Evolutionary conservation across 768 basidiomycete genomes (phyloP).

Genomic region (Pisolithus sp.): DNA sequence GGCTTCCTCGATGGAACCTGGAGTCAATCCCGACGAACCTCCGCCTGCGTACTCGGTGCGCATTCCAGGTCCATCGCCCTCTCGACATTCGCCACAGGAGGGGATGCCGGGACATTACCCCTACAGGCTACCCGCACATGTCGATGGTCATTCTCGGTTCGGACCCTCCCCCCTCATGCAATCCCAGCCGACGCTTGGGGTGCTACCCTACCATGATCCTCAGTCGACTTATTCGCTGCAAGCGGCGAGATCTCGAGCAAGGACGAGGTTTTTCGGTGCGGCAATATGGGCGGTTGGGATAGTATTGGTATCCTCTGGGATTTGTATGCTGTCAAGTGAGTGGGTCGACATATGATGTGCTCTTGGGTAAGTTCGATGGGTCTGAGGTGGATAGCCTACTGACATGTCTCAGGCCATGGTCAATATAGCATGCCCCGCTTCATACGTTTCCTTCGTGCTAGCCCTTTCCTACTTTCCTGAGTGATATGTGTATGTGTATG

Average conservation of each 20-base stretch:
- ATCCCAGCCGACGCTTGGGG: constrained; percentile 28
- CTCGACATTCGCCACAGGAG: constrained; percentile 12
- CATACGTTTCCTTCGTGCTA: too few species aligned
- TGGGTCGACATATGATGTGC: too few species aligned
- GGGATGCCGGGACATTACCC: constrained; percentile 12
- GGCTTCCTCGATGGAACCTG: background rate
- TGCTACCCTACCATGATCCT: constrained; percentile 39
- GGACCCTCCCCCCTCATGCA: constrained; percentile 39
- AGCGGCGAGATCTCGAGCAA: constrained; percentile 34
- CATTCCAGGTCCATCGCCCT: constrained; percentile 7
- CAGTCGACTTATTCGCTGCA: constrained; percentile 32
- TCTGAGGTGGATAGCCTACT: too few species aligned
- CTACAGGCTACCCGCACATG: constrained; percentile 7
- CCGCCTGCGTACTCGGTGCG: constrained; percentile 7
- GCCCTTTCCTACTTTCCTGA: too few species aligned
- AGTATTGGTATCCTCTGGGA: constrained; percentile 21
- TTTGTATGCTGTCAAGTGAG: constrained; percentile 10
- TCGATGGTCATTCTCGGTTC: constrained; percentile 13
- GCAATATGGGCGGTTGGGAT: constrained; percentile 34
- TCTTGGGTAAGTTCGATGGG: too few species aligned
- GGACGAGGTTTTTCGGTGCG: constrained; percentile 39
- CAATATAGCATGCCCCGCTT: too few species aligned
- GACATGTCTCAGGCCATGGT: too few species aligned
- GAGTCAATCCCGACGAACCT: constrained; percentile 22
- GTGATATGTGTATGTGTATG: too few species aligned